Percentiles rank a stretch among this genome's conserved stretches.
phyloP scores from a whole-genome alignment of 768 basidiomycete species.

The Arthromyces matolae region DNA sequence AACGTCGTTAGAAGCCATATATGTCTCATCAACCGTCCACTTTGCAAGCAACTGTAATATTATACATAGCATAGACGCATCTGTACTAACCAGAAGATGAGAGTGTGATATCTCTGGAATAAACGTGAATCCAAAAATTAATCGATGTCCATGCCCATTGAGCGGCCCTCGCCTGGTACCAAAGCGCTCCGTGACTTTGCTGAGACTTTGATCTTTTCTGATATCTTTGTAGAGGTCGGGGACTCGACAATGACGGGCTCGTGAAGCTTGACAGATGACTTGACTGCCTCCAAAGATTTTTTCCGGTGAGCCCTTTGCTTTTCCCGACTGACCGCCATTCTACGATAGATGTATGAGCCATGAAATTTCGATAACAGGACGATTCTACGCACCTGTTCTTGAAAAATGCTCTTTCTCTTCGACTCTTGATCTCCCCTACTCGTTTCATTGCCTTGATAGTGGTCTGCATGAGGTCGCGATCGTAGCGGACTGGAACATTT shows the following conservation, averaged over 20 bases:
- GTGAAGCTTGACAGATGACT: constrained; percentile 59
- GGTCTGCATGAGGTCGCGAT: constrained; percentile 88
- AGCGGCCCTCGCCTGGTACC: constrained; percentile 76
- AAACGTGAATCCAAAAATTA: constrained; percentile 29
- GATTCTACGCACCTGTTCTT: constrained; percentile 68
- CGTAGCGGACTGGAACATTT: constrained; percentile 95
- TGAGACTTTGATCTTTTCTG: constrained; percentile 77
- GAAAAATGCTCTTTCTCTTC: constrained; percentile 93
- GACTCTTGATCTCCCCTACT: constrained; percentile 84
- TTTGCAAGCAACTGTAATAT: constrained; percentile 19
- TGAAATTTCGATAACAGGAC: not conserved
- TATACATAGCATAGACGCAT: constrained; percentile 15
- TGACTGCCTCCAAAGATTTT: constrained; percentile 56
- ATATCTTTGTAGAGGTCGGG: constrained; percentile 43
- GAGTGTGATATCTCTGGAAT: constrained; percentile 3
- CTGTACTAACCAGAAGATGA: not conserved
- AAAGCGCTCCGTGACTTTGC: constrained; percentile 68
- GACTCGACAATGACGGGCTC: constrained; percentile 52
- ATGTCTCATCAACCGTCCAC: not conserved
- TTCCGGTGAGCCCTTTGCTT: constrained; percentile 73
- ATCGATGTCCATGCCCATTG: constrained; percentile 91
- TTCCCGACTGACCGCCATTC: constrained; percentile 82
- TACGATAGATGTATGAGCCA: constrained; percentile 28
- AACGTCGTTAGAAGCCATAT: constrained; percentile 50
- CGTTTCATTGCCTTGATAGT: constrained; percentile 97